Base-by-base conservation (phyloP, 2,329 filamentous ascomycete genomes). In the Didymella keratinophila region DNA sequence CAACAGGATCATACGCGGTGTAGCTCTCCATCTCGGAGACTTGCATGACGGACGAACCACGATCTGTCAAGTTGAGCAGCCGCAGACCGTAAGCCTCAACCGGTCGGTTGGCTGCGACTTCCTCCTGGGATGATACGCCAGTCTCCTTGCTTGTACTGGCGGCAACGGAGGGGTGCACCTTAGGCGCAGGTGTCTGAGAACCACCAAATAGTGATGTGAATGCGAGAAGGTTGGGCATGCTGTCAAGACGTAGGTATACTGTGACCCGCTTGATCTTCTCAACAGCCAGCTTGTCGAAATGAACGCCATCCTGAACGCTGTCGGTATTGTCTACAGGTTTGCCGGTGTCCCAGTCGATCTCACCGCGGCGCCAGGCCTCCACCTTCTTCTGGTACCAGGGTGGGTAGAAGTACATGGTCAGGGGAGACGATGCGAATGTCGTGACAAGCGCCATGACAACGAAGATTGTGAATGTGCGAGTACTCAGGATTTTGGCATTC, bases 1-100 rank as follows among this genome's bases (percentile, higher is more conserved):
- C 87, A 4, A 98, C 89, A 0, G 94, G 92, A 69, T 98, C 94
- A 68, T 65, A 75, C 65, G 66, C 82, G 63, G 73, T 82, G 76
- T 77, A 85, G 47, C 95, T 91, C 37, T 93, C 89, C 3, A 89
- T 83, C 71, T 96, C 92, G 0, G 92, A 89, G 11, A 96, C 92
- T 68, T 92, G 89, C 94, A 98, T 98, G 68, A 97, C 94, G 18
- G 93, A 93, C 0, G 94, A 97, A 41, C 92, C 90, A 83, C 94
- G 92, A 68, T 97, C 93, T 0, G 92, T 96, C 12, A 98, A 85
- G 71, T 96, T 91, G 47, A 96, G 79, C 16, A 98, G 84, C 14
- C 93, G 89, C n/a, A 97, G 79, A 30, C 93, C 94, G 68, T 96
- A 92, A 0, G 93, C 89, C 70, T 90, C 85, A 1, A 94, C 82